A percentile compares a stretch with the other conserved stretches of the same genome.
These are phyloP conservation scores for Globisporangium perplexum DNA, from an alignment of 352 stramenopile genomes.

Conservation along the genomic window DNA sequence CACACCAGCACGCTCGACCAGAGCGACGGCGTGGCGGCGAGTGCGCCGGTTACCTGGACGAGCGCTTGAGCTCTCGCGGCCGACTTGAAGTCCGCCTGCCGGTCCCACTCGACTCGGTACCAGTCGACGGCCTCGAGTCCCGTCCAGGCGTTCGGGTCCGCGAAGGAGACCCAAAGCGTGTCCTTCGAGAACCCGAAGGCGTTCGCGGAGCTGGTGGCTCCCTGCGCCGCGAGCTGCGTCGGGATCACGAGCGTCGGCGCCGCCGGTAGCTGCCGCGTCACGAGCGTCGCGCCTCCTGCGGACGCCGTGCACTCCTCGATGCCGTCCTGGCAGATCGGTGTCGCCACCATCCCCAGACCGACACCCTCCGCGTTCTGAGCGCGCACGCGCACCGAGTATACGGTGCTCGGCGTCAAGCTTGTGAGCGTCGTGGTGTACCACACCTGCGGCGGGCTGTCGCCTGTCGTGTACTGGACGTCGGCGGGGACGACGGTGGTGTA, in stretches of 20 bases:
- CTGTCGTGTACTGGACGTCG: constrained; percentile 6
- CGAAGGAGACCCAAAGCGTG: constrained; percentile 51
- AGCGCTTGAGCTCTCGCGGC: constrained; percentile 23
- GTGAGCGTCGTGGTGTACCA: constrained; percentile 25
- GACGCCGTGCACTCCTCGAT: constrained; percentile 72
- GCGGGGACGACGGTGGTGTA: constrained; percentile 26
- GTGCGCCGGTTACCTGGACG: constrained; percentile 17
- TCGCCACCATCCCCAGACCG: constrained; percentile 45
- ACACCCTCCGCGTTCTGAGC: constrained; percentile 84
- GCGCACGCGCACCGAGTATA: constrained; percentile 81
- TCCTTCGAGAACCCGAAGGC: constrained; percentile 61
- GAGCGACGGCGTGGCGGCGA: constrained; percentile 28
- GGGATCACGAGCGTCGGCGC: constrained; percentile 40
- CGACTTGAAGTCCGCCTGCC: constrained; percentile 50
- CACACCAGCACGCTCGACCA: constrained; percentile 38
- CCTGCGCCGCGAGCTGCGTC: constrained; percentile 29
- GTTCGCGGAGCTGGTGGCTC: constrained; percentile 27
- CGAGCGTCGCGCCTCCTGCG: constrained; percentile 17
- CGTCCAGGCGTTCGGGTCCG: constrained; percentile 60
- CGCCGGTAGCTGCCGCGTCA: constrained; percentile 58
- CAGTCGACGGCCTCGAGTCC: constrained; percentile 77
- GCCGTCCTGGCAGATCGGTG: constrained; percentile 82
- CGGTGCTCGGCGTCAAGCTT: constrained; percentile 33
- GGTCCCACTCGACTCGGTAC: constrained; percentile 91
- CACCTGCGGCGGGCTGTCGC: constrained; percentile 2